phyloP scores from a whole-genome alignment of 73 alveolate species.

The Uronychia binucleata region DNA sequence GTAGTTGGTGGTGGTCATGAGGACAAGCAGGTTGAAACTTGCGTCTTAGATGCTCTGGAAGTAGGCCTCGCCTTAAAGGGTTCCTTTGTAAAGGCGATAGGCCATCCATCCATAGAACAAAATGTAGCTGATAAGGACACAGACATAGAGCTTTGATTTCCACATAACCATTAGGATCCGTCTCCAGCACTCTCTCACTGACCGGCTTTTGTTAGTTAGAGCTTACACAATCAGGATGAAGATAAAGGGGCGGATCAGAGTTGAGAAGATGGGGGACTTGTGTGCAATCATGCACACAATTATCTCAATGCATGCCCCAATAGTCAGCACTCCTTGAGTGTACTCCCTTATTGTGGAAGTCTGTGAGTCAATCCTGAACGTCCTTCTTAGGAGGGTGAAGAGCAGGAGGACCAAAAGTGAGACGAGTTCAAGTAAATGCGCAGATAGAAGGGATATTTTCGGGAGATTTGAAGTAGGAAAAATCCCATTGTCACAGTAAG shows the following conservation, averaged over 20 bases:
- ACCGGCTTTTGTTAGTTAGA: background rate
- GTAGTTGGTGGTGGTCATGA: slow-evolving; percentile 60
- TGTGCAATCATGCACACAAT: background rate
- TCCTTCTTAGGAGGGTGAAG: background rate
- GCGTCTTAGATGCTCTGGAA: slow-evolving; percentile 36
- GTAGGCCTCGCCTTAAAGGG: slow-evolving; percentile 42
- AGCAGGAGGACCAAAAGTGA: background rate
- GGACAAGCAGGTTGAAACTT: slow-evolving; percentile 36
- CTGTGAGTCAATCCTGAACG: background rate
- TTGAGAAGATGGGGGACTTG: slow-evolving; percentile 22
- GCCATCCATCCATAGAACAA: slow-evolving; percentile 47
- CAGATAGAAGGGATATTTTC: background rate
- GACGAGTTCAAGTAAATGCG: background rate
- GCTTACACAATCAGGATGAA: slow-evolving; percentile 5
- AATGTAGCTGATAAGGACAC: slow-evolving; percentile 17
- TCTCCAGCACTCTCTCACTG: slow-evolving; percentile 42
- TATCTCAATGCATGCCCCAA: slow-evolving; percentile 5
- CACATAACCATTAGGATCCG: slow-evolving; percentile 26
- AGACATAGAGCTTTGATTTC: slow-evolving; percentile 24
- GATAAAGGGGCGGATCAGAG: background rate
- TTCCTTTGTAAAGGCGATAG: slow-evolving; percentile 26
- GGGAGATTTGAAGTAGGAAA: slow-evolving; percentile 12
- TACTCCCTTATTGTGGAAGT: background rate
- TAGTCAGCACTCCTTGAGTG: background rate
- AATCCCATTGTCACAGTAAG: slow-evolving; percentile 12